Conservation (phyloP, 495 filamentous ascomycete genomes). For the Penicillium subrubescens region DNA sequence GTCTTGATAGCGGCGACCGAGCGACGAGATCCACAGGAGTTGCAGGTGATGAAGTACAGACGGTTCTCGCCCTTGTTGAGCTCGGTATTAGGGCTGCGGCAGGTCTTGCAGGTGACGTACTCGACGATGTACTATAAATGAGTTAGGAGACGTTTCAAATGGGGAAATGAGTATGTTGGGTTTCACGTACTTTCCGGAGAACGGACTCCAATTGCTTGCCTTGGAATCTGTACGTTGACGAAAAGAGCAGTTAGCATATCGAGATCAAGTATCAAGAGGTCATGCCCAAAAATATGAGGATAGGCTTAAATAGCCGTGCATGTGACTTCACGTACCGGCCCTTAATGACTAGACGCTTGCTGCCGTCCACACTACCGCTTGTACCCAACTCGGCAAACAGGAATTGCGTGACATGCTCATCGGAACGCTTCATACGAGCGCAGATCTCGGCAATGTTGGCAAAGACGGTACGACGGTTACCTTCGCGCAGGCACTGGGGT, state of each 20-base stretch:
- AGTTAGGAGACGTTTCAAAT: background rate
- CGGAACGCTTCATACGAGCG: constrained; percentile 93
- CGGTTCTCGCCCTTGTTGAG: constrained; percentile 98
- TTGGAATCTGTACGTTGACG: background rate
- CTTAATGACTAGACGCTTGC: constrained; percentile 93
- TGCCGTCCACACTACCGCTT: constrained; percentile 89
- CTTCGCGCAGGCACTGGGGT: constrained; percentile 98
- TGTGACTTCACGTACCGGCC: constrained; percentile 98
- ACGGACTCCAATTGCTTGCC: constrained; percentile 6
- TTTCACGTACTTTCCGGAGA: background rate
- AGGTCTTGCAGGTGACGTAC: constrained; percentile 99
- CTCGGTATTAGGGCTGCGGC: constrained; percentile 90
- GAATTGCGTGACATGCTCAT: constrained; percentile 96
- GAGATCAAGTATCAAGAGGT: background rate
- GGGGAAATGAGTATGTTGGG: constrained; percentile 25
- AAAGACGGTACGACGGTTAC: constrained; percentile 99
- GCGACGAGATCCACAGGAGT: constrained; percentile 86
- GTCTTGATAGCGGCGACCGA: constrained; percentile 98
- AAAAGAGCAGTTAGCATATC: background rate
- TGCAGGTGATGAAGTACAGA: constrained; percentile 81
- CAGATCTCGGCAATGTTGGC: constrained; percentile 94
- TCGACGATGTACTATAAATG: constrained; percentile 56
- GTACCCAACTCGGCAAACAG: constrained; percentile 98
- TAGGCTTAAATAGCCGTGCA: too few relatives aligned
- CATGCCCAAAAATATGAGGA: constrained; percentile 58